phyloP scores from a whole-genome alignment of 768 basidiomycete genomes.

The Boletus pseudopeckii region DNA sequence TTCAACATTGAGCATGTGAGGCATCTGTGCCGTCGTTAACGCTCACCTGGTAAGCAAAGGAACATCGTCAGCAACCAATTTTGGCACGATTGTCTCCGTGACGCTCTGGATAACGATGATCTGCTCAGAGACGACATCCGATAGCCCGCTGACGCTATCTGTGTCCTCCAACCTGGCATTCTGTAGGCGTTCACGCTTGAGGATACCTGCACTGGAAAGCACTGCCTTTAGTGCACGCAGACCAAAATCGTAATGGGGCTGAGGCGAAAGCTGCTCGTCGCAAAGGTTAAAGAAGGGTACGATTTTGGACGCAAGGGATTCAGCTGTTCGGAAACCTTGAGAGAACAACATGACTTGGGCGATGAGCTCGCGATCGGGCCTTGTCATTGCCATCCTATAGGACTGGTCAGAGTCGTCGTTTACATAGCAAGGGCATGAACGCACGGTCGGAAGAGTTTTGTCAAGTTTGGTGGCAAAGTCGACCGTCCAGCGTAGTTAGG shows the following conservation, averaged over 20 bases:
- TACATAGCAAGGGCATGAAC: conserved; percentile 28
- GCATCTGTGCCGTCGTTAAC: neutral
- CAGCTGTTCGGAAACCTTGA: conserved; percentile 97
- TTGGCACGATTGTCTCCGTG: conserved; percentile 97
- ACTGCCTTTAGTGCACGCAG: conserved; percentile 96
- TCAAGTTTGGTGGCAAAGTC: conserved; percentile 79
- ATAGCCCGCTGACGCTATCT: conserved; percentile 51
- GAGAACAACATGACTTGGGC: conserved; percentile 99
- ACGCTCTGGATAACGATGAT: conserved; percentile 98
- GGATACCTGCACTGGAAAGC: conserved; percentile 92
- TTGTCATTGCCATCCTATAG: conserved; percentile 95
- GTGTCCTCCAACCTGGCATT: conserved; percentile 37
- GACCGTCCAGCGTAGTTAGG: conserved; percentile 99
- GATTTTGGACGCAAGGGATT: conserved; percentile 95
- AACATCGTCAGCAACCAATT: conserved; percentile 96
- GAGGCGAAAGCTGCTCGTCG: conserved; percentile 92
- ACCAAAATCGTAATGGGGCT: conserved; percentile 99
- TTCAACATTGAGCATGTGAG: neutral
- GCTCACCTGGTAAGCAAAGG: conserved; percentile 85
- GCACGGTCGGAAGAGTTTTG: conserved; percentile 90
- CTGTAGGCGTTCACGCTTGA: conserved; percentile 87
- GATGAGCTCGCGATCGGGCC: conserved; percentile 96
- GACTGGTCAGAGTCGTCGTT: conserved; percentile 8
- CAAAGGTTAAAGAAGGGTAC: conserved; percentile 99
- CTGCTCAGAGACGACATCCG: conserved; percentile 80